Evolutionary conservation across 2,329 filamentous ascomycete genomes (phyloP), one percentile per base, ranked within the genome.

Genomic region (Curvularia hawaiiensis): DNA sequence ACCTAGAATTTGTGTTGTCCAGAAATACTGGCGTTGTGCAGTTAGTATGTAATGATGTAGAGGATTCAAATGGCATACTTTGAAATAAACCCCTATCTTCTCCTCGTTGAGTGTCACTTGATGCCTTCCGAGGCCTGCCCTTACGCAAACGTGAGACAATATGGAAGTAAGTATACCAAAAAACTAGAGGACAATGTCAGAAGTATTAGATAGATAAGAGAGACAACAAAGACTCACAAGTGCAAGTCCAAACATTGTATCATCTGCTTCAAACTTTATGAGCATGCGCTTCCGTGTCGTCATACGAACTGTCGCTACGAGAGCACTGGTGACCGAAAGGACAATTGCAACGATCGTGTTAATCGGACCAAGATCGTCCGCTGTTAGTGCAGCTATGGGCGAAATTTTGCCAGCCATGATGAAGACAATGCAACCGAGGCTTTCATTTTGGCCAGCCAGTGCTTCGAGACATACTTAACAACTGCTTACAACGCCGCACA

Each of bases 261-360:
- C 33, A 5, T 35, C 33, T 35, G 14, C 14, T 35, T 35, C 33
- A 35, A 35, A 35, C 33, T 35, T 16, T 35, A 10, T 35, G 39
- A 22, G 39, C 11, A 14, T 41, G 18, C 6, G 18, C 9, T 41
- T 41, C 10, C 39, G 20, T 41, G 18, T 41, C 4, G 18, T n/a
- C 39, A 41, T 24, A 18, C 18, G 18, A 41, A 57, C 54, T 18
- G 45, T 33, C 24, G 54, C 38, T 30, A 60, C 35, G n/a, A 60
- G 53, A 7, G 52, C 33, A 14, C 53, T 52, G 14, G 57, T 53
- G 16, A 43, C 44, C 14, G 31, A 24, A 26, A 60, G 57, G 43
- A 60, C 48, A 24, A 57, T 57, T 6, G 57, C 22, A 33, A 57
- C 54, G 14, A 60, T 57, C 8, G 57, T 56, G 40, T 56, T 56